phyloP scores from a whole-genome alignment of 106 monocot species.

The Dendrobium officinale region DNA sequence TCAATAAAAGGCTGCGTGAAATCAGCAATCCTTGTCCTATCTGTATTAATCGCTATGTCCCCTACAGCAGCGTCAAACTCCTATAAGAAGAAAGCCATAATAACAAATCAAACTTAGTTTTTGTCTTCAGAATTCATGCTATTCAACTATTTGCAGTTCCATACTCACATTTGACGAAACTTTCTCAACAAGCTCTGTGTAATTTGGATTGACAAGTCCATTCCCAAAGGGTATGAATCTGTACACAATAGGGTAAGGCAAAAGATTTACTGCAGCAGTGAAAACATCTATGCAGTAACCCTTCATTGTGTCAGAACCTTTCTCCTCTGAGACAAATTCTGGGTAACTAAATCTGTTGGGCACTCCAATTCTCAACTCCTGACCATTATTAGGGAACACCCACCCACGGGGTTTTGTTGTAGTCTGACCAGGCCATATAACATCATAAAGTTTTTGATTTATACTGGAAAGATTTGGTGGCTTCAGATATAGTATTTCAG shows the following conservation, averaged over 20 bases:
- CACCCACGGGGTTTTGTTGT: slow-evolving; percentile 55
- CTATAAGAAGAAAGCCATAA: slow-evolving; percentile 25
- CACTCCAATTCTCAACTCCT: slow-evolving; percentile 61
- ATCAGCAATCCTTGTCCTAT: slow-evolving; percentile 64
- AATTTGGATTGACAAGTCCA: slow-evolving; percentile 57
- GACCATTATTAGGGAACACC: slow-evolving; percentile 75
- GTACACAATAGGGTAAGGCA: slow-evolving; percentile 74
- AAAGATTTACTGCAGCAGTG: slow-evolving; percentile 49
- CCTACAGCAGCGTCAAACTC: slow-evolving; percentile 75
- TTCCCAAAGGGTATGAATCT: slow-evolving; percentile 54
- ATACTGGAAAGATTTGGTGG: slow-evolving; percentile 28
- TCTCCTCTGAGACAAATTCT: slow-evolving; percentile 41
- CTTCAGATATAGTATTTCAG: slow-evolving; percentile 41
- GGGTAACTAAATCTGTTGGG: slow-evolving; percentile 59
- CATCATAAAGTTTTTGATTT: slow-evolving; percentile 40
- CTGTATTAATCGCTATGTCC: slow-evolving; percentile 62
- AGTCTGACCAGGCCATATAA: slow-evolving; percentile 70
- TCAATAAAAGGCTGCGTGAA: slow-evolving; percentile 81
- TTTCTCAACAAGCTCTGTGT: slow-evolving; percentile 45
- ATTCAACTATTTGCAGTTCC: not conserved
- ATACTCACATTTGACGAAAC: slow-evolving; percentile 56
- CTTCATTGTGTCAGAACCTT: slow-evolving; percentile 27
- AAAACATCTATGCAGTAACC: slow-evolving; percentile 80
- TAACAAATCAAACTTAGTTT: not conserved
- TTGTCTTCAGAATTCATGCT: not conserved